These are phyloP conservation scores for Mycena sp. DNA, from an alignment of 1,284 basidiomycete species.

Conservation along the genomic window DNA sequence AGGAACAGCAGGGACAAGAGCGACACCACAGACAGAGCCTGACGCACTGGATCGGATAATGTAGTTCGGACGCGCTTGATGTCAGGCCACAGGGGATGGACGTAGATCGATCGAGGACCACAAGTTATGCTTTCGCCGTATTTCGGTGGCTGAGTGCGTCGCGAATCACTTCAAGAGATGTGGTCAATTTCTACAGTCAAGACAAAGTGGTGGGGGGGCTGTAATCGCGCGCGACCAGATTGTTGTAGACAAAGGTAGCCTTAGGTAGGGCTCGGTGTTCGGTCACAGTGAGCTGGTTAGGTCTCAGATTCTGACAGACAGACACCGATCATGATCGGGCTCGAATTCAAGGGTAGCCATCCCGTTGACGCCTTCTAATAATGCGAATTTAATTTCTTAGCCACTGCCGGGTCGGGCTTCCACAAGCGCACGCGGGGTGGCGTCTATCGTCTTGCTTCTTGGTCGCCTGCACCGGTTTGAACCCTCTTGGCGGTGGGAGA, in stretches of 20 bases:
- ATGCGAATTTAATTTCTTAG: too few relatives aligned
- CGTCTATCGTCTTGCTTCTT: too few relatives aligned
- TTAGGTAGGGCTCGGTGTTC: too few relatives aligned
- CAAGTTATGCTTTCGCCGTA: neutral
- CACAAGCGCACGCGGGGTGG: too few relatives aligned
- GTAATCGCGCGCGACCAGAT: neutral
- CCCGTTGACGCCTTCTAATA: too few relatives aligned
- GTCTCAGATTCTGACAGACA: too few relatives aligned
- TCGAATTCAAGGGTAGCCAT: too few relatives aligned
- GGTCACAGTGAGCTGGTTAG: too few relatives aligned
- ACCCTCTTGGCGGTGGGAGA: neutral
- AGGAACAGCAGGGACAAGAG: too few relatives aligned
- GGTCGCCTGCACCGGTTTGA: too few relatives aligned
- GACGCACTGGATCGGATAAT: neutral
- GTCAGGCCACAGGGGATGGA: neutral
- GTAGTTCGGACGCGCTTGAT: neutral
- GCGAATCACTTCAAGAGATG: neutral
- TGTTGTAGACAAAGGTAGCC: neutral
- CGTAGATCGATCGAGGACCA: conserved; percentile 11
- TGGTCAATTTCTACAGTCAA: neutral
- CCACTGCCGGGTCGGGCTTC: too few relatives aligned
- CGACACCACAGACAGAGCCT: neutral
- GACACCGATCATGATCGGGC: too few relatives aligned
- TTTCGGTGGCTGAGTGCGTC: neutral
- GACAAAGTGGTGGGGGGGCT: neutral